Evolutionary conservation across 176 grass and related monocot genomes (phyloP).

Genomic region (Triticum urartu): DNA sequence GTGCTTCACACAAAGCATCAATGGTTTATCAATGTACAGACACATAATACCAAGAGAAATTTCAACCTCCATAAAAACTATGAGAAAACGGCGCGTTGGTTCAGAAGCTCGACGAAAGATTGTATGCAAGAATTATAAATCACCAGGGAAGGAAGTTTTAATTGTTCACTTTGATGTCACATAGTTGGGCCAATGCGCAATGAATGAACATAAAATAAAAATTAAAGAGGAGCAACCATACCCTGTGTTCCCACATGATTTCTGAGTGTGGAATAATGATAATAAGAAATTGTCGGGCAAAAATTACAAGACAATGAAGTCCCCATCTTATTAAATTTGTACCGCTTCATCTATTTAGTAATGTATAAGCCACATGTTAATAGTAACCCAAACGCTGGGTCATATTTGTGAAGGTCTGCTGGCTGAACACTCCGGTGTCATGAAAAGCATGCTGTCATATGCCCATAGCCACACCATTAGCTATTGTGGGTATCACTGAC

Average conservation of each 20-base stretch:
- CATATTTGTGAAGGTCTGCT: no score
- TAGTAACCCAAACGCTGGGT: no score
- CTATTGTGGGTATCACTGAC: no score
- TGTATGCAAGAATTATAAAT: neutral
- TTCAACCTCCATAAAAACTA: neutral
- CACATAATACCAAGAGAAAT: neutral
- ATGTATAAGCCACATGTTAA: no score
- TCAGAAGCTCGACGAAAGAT: neutral
- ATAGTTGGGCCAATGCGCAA: neutral
- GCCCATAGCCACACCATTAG: no score
- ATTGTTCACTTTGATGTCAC: neutral
- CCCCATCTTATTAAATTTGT: no score
- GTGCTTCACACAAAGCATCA: neutral
- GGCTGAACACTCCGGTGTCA: no score
- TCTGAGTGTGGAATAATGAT: no score
- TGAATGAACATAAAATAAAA: neutral
- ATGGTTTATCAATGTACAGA: neutral
- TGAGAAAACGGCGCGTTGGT: neutral
- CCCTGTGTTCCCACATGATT: neutral
- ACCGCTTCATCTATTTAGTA: no score
- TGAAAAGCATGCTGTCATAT: no score
- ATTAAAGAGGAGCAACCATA: neutral
- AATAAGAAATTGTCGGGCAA: no score
- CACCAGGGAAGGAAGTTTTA: neutral
- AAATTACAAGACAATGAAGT: no score